Conservation (phyloP, 768 basidiomycete genomes). For the Coprinopsis cinerea region DNA sequence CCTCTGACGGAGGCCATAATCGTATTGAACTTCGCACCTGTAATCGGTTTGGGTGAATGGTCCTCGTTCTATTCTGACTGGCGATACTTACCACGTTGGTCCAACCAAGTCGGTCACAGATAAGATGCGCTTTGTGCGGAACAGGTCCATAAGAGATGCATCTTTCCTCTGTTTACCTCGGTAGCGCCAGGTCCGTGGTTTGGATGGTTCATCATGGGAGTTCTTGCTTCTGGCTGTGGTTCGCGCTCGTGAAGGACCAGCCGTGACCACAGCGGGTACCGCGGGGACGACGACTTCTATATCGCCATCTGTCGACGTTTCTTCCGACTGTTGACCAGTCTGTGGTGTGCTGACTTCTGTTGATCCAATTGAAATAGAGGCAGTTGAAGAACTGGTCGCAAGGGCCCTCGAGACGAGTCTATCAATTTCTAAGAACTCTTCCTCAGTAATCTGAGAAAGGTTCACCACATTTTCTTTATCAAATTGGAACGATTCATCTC, state of each 20-base stretch:
- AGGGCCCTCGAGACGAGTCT: conserved; percentile 1
- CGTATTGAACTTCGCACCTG: conserved; percentile 79
- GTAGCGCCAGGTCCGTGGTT: neutral
- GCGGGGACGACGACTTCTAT: too few relatives aligned
- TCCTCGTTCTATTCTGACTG: neutral
- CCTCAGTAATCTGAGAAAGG: conserved; percentile 15
- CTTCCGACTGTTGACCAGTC: too few relatives aligned
- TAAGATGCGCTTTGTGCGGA: conserved; percentile 40
- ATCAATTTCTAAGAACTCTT: conserved; percentile 15
- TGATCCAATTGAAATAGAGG: too few relatives aligned
- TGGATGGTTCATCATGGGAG: too few relatives aligned
- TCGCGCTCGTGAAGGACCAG: too few relatives aligned
- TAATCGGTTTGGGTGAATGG: conserved; percentile 7
- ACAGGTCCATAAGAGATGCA: conserved; percentile 25
- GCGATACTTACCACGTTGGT: conserved; percentile 48
- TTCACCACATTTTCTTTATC: conserved; percentile 12
- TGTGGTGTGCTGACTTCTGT: too few relatives aligned
- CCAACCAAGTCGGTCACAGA: conserved; percentile 60
- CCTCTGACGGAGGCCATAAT: conserved; percentile 64
- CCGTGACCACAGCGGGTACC: too few relatives aligned
- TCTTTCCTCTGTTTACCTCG: conserved; percentile 14
- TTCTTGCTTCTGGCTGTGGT: too few relatives aligned
- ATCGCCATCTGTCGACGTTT: too few relatives aligned
- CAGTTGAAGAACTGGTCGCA: too few relatives aligned
- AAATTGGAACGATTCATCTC: conserved; percentile 11